Evolutionary conservation across 352 stramenopile genomes (phyloP), one percentile per base, ranked within the genome.

Genomic region (Phytopythium oedochilum): DNA sequence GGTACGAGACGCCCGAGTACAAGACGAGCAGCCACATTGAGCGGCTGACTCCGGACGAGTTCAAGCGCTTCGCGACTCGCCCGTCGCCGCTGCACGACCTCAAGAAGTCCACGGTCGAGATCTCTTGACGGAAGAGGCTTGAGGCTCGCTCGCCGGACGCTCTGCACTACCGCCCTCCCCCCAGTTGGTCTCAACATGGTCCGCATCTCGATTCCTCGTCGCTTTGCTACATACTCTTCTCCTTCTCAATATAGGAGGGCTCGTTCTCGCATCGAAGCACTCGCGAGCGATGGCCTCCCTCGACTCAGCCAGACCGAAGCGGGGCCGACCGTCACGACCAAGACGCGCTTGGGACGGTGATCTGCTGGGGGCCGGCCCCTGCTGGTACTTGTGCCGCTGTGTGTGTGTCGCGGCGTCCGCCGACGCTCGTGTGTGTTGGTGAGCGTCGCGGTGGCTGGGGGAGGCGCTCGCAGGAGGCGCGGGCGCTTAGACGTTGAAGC

Each of bases 401-500:
- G 44, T 26, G 44, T 51, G 26, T 26, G 44, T 36, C 29, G 44
- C 29, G 44, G 44, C 25, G 44, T 38, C 44, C 26, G 26, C 26
- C 4, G 28, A 25, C 15, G 25, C 44, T 51, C 44, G 38, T 51
- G 44, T 51, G 44, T 51, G 31, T 51, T 51, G 28, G 44, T 28
- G 44, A 51, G 44, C 44, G 44, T 35, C 31, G 44, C 44, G 17
- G 47, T n/a, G 32, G 31, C 34, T 42, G 31, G 22, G 46, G 31
- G 43, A 23, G 25, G 43, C 43, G 28, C 44, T 3, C 22, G 44
- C 18, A 12, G 52, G 46, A 40, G 47, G 28, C 51, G 56, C n/a
- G 48, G 17, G 18, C 25, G 31, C 11, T 53, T 98, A 99, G 39
- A 99, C 96, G 70, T 99, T 99, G 70, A 99, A 99, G 67, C 91